A percentile compares a stretch with the other conserved stretches of the same genome.
phyloP scores from a whole-genome alignment of 176 grass and related monocot genomes.

The Phyllostachys edulis region DNA sequence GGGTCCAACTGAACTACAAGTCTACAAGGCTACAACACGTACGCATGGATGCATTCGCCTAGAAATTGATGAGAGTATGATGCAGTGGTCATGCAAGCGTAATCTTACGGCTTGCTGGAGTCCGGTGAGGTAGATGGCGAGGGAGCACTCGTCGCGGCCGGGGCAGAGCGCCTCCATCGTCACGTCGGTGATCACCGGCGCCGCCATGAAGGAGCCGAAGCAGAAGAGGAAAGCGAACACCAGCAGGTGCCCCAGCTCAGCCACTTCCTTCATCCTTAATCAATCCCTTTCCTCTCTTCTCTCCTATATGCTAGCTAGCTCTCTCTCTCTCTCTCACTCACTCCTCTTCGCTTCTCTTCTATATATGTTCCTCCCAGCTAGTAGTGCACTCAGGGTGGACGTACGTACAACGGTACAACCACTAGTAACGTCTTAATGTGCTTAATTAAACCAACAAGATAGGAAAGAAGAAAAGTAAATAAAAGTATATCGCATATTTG shows the following conservation, averaged over 20 bases:
- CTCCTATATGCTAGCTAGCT: neutral
- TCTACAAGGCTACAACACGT: too few species aligned
- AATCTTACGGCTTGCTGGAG: slow-evolving; percentile 55
- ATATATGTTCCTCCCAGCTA: neutral
- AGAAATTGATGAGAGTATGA: neutral
- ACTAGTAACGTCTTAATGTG: neutral
- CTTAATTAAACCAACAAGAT: slow-evolving; percentile 5
- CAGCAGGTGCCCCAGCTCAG: slow-evolving; percentile 52
- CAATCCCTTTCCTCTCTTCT: neutral
- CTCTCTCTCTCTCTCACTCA: neutral
- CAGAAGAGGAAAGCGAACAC: slow-evolving; percentile 70
- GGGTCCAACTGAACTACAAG: too few species aligned
- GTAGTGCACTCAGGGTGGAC: neutral
- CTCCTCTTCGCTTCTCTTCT: neutral
- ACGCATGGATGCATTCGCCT: too few species aligned
- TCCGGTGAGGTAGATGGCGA: slow-evolving; percentile 67
- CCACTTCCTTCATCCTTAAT: slow-evolving; percentile 24
- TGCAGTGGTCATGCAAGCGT: neutral
- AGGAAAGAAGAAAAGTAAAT: slow-evolving; percentile 6
- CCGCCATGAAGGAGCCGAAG: slow-evolving; percentile 49
- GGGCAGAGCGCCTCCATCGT: slow-evolving; percentile 71
- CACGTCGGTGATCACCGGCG: slow-evolving; percentile 58
- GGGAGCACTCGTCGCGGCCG: slow-evolving; percentile 58
- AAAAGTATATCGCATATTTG: neutral
- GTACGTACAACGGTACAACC: neutral